Conservation (phyloP, 176 grass and related monocot species). For the Zea luxurians region DNA sequence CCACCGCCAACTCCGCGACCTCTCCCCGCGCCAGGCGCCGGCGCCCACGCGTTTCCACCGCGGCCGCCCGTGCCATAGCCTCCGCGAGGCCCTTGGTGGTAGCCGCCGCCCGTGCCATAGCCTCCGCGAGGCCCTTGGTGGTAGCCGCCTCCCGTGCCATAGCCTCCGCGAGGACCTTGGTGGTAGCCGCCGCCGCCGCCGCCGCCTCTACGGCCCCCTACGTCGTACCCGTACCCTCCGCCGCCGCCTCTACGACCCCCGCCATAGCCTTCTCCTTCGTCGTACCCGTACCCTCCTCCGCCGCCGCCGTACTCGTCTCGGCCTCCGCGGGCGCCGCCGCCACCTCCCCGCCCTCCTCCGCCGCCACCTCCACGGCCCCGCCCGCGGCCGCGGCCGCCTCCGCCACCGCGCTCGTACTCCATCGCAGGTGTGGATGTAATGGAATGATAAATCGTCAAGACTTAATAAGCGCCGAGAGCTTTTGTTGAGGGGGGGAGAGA, state of each 20-base stretch:
- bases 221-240: background rate
- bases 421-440: background rate
- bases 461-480: too few relatives aligned
- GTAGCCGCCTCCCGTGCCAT: background rate
- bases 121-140: background rate
- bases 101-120: background rate
- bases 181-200: background rate
- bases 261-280: conserved; percentile 8
- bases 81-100: background rate
- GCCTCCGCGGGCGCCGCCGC: background rate
- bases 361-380: background rate
- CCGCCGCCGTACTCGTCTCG: background rate
- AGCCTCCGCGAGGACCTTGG: background rate
- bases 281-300: background rate
- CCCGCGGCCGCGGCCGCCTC: background rate
- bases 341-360: background rate
- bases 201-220: too few relatives aligned
- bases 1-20: background rate
- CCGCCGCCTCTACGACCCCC: conserved; percentile 24
- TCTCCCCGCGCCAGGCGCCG: conserved; percentile 8
- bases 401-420: conserved; percentile 28
- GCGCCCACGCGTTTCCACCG: conserved; percentile 26
- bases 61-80: conserved; percentile 10
- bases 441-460: too few relatives aligned
- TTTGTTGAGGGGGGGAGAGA: too few relatives aligned